These are phyloP conservation scores for Russula sp. DNA, from an alignment of 768 basidiomycete genomes.

Conservation along the genomic window DNA sequence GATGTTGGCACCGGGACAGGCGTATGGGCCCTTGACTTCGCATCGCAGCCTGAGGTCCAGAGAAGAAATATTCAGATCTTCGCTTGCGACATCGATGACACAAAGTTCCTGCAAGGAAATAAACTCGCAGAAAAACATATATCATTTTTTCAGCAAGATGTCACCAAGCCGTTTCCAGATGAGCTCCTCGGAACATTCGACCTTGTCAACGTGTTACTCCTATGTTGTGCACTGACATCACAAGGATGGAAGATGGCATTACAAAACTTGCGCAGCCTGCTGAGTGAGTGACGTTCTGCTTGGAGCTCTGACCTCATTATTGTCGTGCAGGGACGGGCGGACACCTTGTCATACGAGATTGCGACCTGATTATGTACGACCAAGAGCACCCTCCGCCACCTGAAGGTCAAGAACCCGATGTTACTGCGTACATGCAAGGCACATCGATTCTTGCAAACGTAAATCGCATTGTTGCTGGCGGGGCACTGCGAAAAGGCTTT, in stretches of 20 bases:
- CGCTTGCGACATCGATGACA: constrained; percentile 11
- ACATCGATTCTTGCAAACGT: not conserved
- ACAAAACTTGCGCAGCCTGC: not conserved
- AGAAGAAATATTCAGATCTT: constrained; percentile 16
- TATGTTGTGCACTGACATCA: not conserved
- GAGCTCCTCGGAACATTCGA: constrained; percentile 18
- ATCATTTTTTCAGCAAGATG: constrained; percentile 9
- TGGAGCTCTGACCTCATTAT: not conserved
- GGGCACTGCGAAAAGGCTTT: not conserved
- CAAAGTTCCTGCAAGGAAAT: not conserved
- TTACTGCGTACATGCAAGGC: constrained; percentile 1
- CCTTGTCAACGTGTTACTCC: not conserved
- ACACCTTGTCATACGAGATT: constrained; percentile 9
- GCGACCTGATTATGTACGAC: not conserved
- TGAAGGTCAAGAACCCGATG: not conserved
- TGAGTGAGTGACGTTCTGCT: constrained; percentile 7
- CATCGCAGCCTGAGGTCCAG: not conserved
- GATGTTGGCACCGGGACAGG: constrained; percentile 11
- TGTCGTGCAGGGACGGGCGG: constrained; percentile 1
- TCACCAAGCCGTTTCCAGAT: constrained; percentile 10
- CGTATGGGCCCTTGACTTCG: constrained; percentile 14
- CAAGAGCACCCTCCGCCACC: constrained; percentile 6
- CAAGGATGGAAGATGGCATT: constrained; percentile 9
- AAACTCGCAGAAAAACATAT: not conserved
- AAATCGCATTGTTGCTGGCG: constrained; percentile 7